Percentiles rank a stretch among this genome's conserved stretches.
Conservation (phyloP, 164 flowering plant species). For the Macadamia tetraphylla region DNA sequence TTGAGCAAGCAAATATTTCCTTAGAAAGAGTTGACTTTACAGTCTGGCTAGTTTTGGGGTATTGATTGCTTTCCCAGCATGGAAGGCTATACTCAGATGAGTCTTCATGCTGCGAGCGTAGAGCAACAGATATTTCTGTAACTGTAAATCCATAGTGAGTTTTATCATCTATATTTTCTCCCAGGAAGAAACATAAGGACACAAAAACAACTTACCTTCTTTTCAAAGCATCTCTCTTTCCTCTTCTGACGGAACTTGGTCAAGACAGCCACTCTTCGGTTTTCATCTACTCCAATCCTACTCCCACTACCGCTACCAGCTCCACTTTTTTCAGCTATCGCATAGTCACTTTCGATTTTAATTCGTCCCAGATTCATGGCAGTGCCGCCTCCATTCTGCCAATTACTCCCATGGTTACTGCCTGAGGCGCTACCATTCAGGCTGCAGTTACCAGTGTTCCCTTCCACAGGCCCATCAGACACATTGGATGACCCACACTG, state of each 20-base stretch:
- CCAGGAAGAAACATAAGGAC: background rate
- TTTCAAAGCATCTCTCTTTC: slow-evolving; percentile 79
- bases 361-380: slow-evolving; percentile 30
- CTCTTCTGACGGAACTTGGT: slow-evolving; percentile 75
- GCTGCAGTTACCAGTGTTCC: slow-evolving; percentile 41
- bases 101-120: background rate
- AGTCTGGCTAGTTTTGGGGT: background rate
- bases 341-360: slow-evolving; percentile 47
- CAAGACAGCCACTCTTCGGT: slow-evolving; percentile 72
- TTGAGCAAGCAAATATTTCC: too few species aligned
- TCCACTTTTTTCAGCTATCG: slow-evolving; percentile 35
- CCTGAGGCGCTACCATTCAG: slow-evolving; percentile 67
- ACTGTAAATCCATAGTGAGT: too few species aligned
- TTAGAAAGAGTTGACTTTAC: too few species aligned
- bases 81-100: background rate
- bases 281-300: slow-evolving; percentile 40
- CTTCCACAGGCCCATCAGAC: slow-evolving; percentile 33
- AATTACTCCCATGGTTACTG: slow-evolving; percentile 72
- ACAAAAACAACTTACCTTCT: slow-evolving; percentile 41
- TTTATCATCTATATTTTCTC: too few species aligned
- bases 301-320: slow-evolving; percentile 32
- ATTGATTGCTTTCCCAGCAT: too few species aligned
- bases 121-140: background rate
- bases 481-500: slow-evolving; percentile 58
- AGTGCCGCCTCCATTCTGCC: slow-evolving; percentile 49